Conservation (phyloP, 768 basidiomycete genomes). For the Termitomyces sp. region DNA sequence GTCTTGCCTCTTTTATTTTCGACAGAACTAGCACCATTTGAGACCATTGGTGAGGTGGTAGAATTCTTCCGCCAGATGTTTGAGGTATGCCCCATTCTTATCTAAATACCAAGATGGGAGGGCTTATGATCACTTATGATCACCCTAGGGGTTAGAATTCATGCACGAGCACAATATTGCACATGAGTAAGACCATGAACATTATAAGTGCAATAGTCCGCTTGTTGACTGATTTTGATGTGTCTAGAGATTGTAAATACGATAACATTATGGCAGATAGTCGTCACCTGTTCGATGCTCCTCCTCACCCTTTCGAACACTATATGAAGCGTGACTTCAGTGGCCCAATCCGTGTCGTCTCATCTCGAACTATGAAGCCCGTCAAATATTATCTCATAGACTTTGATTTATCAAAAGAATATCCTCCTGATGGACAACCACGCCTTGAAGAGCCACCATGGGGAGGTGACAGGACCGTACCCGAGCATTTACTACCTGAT, state of each 20-base stretch:
- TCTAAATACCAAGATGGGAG: too few species aligned
- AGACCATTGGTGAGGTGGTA: too few species aligned
- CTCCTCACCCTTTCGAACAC: background rate
- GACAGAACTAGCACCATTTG: too few species aligned
- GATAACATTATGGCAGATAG: conserved; percentile 17
- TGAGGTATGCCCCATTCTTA: background rate
- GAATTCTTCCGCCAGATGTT: too few species aligned
- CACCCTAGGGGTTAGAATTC: conserved; percentile 24
- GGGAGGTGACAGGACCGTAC: too few species aligned
- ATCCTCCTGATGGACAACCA: conserved; percentile 3
- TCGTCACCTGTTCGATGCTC: conserved; percentile 7
- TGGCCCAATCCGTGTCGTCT: background rate
- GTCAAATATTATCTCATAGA: too few species aligned
- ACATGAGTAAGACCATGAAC: conserved; percentile 22
- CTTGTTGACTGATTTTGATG: background rate
- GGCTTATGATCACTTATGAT: too few species aligned
- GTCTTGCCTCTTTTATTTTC: background rate
- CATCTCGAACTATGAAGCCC: conserved; percentile 14
- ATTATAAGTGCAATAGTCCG: background rate
- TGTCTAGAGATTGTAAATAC: too few species aligned
- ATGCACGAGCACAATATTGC: too few species aligned
- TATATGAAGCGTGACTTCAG: conserved; percentile 6
- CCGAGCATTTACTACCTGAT: too few species aligned
- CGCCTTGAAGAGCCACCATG: background rate
- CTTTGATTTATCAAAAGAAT: conserved; percentile 16